phyloP scores from a whole-genome alignment of 1,284 basidiomycete genomes.

The Cutaneotrichosporon sp. region DNA sequence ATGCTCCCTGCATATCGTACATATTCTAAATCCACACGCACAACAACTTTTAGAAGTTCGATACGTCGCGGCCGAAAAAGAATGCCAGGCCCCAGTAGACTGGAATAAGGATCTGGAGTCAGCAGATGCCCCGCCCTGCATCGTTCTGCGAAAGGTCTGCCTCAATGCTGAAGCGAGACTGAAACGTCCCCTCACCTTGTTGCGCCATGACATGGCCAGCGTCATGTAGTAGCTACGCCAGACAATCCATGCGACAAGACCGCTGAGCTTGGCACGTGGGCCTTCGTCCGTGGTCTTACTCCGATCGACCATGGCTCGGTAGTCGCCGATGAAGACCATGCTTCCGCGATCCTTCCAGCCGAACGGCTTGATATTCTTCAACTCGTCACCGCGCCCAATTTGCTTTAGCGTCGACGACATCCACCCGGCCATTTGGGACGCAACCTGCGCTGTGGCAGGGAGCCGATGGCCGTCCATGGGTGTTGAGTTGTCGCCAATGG shows the following conservation, averaged over 20 bases:
- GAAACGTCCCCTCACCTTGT: constrained; percentile 53
- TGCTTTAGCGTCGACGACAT: constrained; percentile 64
- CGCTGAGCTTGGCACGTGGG: constrained; percentile 61
- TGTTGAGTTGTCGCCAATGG: constrained; percentile 71
- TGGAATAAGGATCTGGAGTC: constrained; percentile 58
- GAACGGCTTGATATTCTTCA: constrained; percentile 53
- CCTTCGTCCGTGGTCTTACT: constrained; percentile 55
- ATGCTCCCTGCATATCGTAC: no score
- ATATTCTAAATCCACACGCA: no score
- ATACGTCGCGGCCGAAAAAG: constrained; percentile 76
- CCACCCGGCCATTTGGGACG: constrained; percentile 73
- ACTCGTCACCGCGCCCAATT: constrained; percentile 52
- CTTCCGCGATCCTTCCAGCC: constrained; percentile 67
- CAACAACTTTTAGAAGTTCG: constrained; percentile 67
- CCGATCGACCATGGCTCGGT: constrained; percentile 69
- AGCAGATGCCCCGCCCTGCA: background rate
- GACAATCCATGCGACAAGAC: constrained; percentile 48
- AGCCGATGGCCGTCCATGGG: constrained; percentile 59
- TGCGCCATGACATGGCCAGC: constrained; percentile 68
- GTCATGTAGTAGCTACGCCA: constrained; percentile 53
- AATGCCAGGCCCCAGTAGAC: constrained; percentile 54
- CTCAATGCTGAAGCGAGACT: no score
- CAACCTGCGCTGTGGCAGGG: constrained; percentile 82
- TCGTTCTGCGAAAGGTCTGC: no score
- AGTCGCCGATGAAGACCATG: constrained; percentile 74